phyloP scores from a whole-genome alignment of 495 filamentous ascomycete genomes.

The Podospora pseudoanserina region DNA sequence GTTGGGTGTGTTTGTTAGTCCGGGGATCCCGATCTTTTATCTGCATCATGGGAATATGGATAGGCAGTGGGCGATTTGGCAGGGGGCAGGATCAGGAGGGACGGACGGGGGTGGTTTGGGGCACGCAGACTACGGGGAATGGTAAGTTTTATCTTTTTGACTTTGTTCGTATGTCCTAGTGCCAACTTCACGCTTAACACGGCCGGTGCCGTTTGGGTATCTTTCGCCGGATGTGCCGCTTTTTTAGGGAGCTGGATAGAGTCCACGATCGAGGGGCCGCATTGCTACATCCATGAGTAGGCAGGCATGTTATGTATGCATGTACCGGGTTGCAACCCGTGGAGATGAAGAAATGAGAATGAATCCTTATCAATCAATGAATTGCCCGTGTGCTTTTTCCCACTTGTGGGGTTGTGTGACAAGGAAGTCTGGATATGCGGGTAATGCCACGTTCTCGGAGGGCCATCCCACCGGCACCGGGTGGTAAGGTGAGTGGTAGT shows the following conservation, averaged over 20 bases:
- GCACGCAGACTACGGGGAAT: slow-evolving; percentile 15
- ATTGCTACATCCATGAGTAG: slow-evolving; percentile 20
- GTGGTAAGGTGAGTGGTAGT: neutral
- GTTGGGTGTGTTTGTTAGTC: slow-evolving; percentile 52
- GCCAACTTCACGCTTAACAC: slow-evolving; percentile 18
- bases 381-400: neutral
- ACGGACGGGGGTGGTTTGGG: slow-evolving; percentile 15
- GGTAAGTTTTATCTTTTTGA: slow-evolving; percentile 7
- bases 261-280: slow-evolving; percentile 16
- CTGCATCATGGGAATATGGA: slow-evolving; percentile 64
- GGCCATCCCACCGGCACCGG: neutral
- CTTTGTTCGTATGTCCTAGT: neutral
- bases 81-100: slow-evolving; percentile 42
- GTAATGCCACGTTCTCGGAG: neutral
- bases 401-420: neutral
- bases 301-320: neutral
- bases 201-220: slow-evolving; percentile 11
- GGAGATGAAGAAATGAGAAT: no score
- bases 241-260: slow-evolving; percentile 6
- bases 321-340: no score
- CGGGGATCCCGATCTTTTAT: slow-evolving; percentile 64
- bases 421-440: neutral
- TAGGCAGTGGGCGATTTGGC: slow-evolving; percentile 64
- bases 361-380: no score
- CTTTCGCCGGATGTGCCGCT: neutral